Evolutionary conservation across 352 stramenopile genomes (phyloP), one percentile per base, ranked within the genome.

Genomic region (Pythium aquatile): DNA sequence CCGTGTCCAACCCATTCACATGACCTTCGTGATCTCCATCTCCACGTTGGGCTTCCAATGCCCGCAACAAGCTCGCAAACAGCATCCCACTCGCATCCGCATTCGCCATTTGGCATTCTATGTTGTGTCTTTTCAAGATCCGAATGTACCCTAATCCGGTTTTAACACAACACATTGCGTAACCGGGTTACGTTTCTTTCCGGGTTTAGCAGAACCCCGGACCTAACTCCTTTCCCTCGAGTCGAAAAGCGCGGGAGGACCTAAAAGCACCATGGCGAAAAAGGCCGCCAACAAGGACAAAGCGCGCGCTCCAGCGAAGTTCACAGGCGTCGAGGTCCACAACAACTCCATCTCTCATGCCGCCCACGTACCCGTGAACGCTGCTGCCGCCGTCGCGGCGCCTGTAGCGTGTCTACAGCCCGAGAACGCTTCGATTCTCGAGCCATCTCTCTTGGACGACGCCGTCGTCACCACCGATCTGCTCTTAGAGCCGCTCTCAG

Each of bases 181-280:
- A 56, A 51, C 46, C 47, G 14, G 16, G n/a, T 66, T 44, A 37
- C 29, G 30, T 20, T 4, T 30, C 2, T 52, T 52, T 17, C 16
- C 55, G 63, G 63, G 51, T 64, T 40, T 69, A 64, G 33, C 0
- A 60, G 46, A 37, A 42, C 37, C 14, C n/a, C 6, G 10, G 9
- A 13, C 5, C 10, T 16, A 42, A 42, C 17, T 42, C 37, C 44
- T 17, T n/a, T 14, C 44, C 44, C 44, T 29, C 7, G 44, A 51
- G 44, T 51, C 44, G 33, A 58, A 58, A 29, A 58, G 33, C 52
- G 29, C 28, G 52, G n/a, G 42, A 58, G 33, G n/a, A 30, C 29
- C 29, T 46, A 16, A 29, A 62, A 11, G 26, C 16, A 24, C 29
- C 29, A 70, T 70, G 64, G 64, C 57, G 20, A 70, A 65, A 60